phyloP scores from a whole-genome alignment of 768 basidiomycete species.

The Boletus sensibilis region DNA sequence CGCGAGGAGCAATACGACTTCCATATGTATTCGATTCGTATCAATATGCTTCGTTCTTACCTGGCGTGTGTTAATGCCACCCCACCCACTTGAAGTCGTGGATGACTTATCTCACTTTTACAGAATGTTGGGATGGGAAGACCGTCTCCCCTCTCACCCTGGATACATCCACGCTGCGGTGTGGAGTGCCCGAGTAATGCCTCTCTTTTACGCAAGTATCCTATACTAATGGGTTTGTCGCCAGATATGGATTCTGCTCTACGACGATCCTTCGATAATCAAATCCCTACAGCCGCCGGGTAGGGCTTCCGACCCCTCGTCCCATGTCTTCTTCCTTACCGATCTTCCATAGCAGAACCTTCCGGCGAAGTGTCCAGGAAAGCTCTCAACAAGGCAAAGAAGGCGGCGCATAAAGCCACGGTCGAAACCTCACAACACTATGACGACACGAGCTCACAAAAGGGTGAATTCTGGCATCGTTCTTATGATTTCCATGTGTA shows the following conservation, averaged over 20 bases:
- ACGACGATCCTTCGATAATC: slow-evolving; percentile 69
- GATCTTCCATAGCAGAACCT: slow-evolving; percentile 11
- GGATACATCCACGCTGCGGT: slow-evolving; percentile 72
- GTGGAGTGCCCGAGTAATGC: slow-evolving; percentile 62
- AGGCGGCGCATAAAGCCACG: slow-evolving; percentile 59
- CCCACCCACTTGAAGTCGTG: not conserved
- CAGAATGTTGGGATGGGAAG: slow-evolving; percentile 82
- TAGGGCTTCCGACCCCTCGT: slow-evolving; percentile 25
- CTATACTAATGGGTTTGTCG: slow-evolving; percentile 10
- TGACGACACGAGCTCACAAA: slow-evolving; percentile 53
- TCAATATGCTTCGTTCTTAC: slow-evolving; percentile 85
- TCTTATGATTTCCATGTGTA: slow-evolving; percentile 8
- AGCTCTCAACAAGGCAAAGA: slow-evolving; percentile 85
- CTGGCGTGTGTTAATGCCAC: slow-evolving; percentile 54
- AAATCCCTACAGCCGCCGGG: slow-evolving; percentile 39
- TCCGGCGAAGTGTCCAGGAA: slow-evolving; percentile 55
- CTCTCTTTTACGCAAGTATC: slow-evolving; percentile 3
- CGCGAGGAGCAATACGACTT: slow-evolving; percentile 99
- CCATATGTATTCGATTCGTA: slow-evolving; percentile 91
- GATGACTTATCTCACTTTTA: not conserved
- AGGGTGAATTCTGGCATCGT: slow-evolving; percentile 45
- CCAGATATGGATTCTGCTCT: slow-evolving; percentile 71
- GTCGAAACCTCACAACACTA: slow-evolving; percentile 40
- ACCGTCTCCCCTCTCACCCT: slow-evolving; percentile 72
- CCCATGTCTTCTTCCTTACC: slow-evolving; percentile 26